Evolutionary conservation across 1,284 basidiomycete genomes (phyloP), one percentile per base, ranked within the genome.

Genomic region (Mrakiaceae sp.): DNA sequence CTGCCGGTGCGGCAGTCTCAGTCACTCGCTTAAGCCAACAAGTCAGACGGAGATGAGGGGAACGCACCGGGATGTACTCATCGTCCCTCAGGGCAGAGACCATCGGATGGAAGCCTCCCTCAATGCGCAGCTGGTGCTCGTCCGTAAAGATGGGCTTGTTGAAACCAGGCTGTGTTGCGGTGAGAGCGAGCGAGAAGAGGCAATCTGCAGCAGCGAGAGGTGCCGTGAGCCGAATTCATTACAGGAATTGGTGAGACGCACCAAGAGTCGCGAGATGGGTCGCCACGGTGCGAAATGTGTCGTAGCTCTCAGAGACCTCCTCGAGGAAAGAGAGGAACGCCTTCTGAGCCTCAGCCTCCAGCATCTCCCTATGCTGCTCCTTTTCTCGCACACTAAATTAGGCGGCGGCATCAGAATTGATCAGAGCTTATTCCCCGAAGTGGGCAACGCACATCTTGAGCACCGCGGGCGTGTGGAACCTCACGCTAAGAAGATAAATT

Each of bases 381-480:
- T 87, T 83, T 70, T 90, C 85, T 68, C 87, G 81, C 1, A 87
- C 74, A 16, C 74, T 77, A 55, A 52, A 65, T 47, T 5, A 44
- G 53, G 14, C 4, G n/a, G 48, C 39, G 55, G 48, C 9, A 51
- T 57, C 3, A 60, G 27, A 27, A 27, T 1, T 47, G 12, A 9
- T 42, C 7, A 8, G 44, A n/a, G 44, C 8, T 64, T 27, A 60
- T 55, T 44, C 5, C 4, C 14, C 27, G 4, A 27, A 50, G 43
- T 5, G 57, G 14, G 2, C 2, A 5, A 63, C 74, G 64, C 59
- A 75, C 75, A 88, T 83, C 16, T 77, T 74, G 60, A 83, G 81
- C 16, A 90, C 82, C 44, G 81, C 80, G 0, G 92, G 90, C 0
- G 91, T 85, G 62, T 88, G 87, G 74, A 89, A 97, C n/a, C 95